A percentile compares a stretch with the other conserved stretches of the same genome.
Conservation (phyloP, 352 stramenopile species). For the Globisporangium lucens region DNA sequence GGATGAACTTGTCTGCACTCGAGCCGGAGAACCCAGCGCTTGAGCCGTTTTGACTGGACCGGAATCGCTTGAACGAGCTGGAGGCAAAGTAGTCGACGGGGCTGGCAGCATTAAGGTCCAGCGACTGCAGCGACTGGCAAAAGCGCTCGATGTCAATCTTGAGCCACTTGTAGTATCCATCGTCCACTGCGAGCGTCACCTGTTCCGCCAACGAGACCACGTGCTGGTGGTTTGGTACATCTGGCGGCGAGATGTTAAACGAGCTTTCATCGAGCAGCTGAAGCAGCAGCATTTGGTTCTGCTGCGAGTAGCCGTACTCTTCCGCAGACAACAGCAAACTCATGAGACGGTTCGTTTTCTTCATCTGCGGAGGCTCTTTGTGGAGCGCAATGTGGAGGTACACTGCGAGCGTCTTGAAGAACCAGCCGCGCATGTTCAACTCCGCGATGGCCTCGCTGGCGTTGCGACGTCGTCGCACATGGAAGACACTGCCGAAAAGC, state of each 20-base stretch:
- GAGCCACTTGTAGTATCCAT: conserved; percentile 79
- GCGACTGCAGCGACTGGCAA: conserved; percentile 52
- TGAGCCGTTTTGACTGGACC: conserved; percentile 36
- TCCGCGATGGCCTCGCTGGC: conserved; percentile 41
- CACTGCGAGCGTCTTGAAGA: conserved; percentile 76
- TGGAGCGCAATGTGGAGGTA: conserved; percentile 73
- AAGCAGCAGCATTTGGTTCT: conserved; percentile 67
- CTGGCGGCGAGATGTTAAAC: conserved; percentile 55
- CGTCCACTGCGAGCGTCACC: conserved; percentile 47
- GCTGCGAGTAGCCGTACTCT: conserved; percentile 28
- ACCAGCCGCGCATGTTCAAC: conserved; percentile 81
- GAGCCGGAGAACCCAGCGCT: conserved; percentile 26
- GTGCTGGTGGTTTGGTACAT: conserved; percentile 66
- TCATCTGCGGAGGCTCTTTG: conserved; percentile 68
- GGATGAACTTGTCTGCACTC: conserved; percentile 47
- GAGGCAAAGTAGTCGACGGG: conserved; percentile 37
- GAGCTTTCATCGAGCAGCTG: conserved; percentile 64
- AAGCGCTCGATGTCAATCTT: conserved; percentile 78
- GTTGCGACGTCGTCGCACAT: conserved; percentile 36
- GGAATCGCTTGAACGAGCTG: conserved; percentile 52
- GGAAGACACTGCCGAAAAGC: conserved; percentile 51
- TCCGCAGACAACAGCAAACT: conserved; percentile 42
- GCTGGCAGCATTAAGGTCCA: conserved; percentile 46
- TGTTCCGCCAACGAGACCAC: conserved; percentile 69
- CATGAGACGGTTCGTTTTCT: conserved; percentile 66